Conservation (phyloP, 441 rosid genomes). For the Hura crepitans region DNA sequence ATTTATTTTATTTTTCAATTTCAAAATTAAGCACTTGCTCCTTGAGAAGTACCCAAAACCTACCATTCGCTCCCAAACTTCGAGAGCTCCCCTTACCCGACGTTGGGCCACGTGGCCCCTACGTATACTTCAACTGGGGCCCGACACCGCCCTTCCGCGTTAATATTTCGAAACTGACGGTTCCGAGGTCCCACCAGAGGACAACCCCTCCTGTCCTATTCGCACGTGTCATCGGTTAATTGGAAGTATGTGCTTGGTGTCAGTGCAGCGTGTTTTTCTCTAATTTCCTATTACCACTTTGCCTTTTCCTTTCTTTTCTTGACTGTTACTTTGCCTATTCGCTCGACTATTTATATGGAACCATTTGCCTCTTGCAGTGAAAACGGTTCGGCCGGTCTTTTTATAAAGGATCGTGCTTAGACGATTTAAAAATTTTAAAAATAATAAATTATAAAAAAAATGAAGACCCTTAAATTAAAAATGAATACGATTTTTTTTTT, state of each 20-base stretch:
- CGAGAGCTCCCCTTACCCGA: neutral
- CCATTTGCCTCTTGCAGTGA: neutral
- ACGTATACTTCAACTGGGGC: conserved; percentile 17
- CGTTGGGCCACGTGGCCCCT: conserved; percentile 24
- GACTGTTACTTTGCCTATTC: neutral
- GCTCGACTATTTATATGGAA: neutral
- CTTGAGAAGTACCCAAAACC: conserved; percentile 1
- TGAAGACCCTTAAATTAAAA: too few species aligned
- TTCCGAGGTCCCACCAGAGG: conserved; percentile 26
- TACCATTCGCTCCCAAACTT: conserved; percentile 19
- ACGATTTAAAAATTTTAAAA: too few species aligned
- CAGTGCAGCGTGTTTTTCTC: conserved; percentile 17
- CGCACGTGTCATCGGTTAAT: conserved; percentile 30
- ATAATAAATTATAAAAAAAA: too few species aligned
- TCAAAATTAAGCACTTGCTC: too few species aligned
- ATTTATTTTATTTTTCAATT: too few species aligned
- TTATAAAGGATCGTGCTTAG: too few species aligned
- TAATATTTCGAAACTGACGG: conserved; percentile 25
- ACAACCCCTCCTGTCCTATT: conserved; percentile 21
- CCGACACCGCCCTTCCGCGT: conserved; percentile 32
- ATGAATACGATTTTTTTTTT: too few species aligned
- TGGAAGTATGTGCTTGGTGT: neutral
- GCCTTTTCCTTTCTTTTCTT: conserved; percentile 16
- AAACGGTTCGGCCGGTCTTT: too few species aligned
- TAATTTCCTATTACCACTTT: conserved; percentile 12